Evolutionary conservation across 495 filamentous ascomycete species (phyloP), one percentile per base, ranked within the genome.

Genomic region (Penicillium diatomitis): DNA sequence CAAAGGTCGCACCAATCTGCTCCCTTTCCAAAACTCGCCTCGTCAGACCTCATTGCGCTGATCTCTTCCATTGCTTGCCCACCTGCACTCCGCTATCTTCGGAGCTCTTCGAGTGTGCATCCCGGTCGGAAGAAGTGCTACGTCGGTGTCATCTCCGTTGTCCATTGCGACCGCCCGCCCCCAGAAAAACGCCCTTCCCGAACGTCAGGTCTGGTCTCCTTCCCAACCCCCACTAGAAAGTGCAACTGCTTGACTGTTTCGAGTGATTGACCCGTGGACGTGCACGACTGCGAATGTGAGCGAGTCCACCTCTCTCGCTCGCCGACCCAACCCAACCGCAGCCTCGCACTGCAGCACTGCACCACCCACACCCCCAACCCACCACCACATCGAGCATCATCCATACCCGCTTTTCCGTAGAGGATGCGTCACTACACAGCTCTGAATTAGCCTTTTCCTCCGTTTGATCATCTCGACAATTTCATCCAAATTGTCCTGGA

Each of bases 401-500:
- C 30, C 4, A 43, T 12, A 11, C 33, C 35, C 30, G 36, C 44
- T 32, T 28, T 41, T 39, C 29, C 41, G 46, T 54, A 31, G 56
- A 69, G 62, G 50, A 71, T 71, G 68, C 54, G 46, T 57, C 46
- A 44, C 55, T 47, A 38, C 49, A 53, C 57, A 54, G 47, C 10
- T 41, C 52, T 38, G 44, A 48, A 46, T 41, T 63, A 54, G 54
- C 30, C 46, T 11, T 64, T 57, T 35, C 41, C 52, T 48, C 20
- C 20, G 38, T 48, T 46, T 40, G 32, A 36, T 33, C 31, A 44
- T 11, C 44, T 46, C 33, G 33, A 45, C 52, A 48, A 36, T 49
- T 20, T 20, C 38, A 49, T 47, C 62, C 48, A 53, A 50, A 61
- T 57, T 60, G 44, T n/a, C 50, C 45, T 55, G 50, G 46, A 32